Evolutionary conservation across 148 eudicot genomes (phyloP).

Genomic region (Fallopia convolvulus): DNA sequence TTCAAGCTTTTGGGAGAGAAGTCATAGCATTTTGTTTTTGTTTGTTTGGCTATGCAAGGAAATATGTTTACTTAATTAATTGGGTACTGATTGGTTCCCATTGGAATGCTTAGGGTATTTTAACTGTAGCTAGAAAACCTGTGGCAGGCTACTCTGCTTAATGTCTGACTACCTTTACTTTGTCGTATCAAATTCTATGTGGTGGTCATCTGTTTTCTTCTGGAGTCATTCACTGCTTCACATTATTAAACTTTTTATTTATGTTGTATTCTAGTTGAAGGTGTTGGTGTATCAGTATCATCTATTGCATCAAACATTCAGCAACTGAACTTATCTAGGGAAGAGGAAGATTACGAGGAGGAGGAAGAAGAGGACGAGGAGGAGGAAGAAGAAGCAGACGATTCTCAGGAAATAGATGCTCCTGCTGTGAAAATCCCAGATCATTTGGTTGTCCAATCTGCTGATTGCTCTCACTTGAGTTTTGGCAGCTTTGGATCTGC

Average conservation of each 20-base stretch:
- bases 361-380: background rate
- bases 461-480: constrained; percentile 80
- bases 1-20: background rate
- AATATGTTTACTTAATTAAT: background rate
- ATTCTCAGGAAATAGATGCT: constrained; percentile 41
- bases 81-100: background rate
- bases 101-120: background rate
- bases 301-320: constrained; percentile 60
- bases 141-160: background rate
- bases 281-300: constrained; percentile 37
- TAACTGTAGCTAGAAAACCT: background rate
- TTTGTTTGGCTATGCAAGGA: background rate
- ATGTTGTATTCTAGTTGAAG: constrained; percentile 33
- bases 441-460: constrained; percentile 71
- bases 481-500: constrained; percentile 88
- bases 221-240: background rate
- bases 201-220: background rate
- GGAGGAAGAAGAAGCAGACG: constrained; percentile 4
- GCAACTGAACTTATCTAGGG: constrained; percentile 45
- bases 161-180: background rate
- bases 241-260: background rate
- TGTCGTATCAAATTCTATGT: background rate
- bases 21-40: background rate
- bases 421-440: constrained; percentile 85
- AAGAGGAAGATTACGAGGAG: constrained; percentile 22